A percentile compares a stretch with the other conserved stretches of the same genome.
These are phyloP conservation scores for Penicillium desertorum DNA, from an alignment of 495 filamentous ascomycete genomes.

Conservation along the genomic window DNA sequence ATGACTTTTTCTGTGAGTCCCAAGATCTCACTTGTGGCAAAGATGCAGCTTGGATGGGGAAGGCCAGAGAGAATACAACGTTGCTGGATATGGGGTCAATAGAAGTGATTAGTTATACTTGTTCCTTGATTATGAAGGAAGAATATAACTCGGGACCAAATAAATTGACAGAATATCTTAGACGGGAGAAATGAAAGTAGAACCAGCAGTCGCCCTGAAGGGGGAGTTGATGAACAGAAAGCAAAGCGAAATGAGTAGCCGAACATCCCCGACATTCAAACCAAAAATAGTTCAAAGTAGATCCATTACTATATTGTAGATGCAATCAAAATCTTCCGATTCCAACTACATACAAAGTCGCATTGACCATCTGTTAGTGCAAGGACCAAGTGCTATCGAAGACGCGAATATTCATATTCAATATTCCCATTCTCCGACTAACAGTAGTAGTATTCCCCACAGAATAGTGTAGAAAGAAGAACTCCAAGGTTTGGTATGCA, in stretches of 20 bases:
- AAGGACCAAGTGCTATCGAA: slow-evolving; percentile 5
- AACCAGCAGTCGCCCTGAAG: not conserved
- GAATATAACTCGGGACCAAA: not conserved
- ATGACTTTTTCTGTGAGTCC: not conserved
- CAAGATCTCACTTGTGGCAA: not conserved
- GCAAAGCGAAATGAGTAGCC: not conserved
- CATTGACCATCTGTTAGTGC: not conserved
- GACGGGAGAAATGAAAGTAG: not conserved
- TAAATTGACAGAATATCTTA: not conserved
- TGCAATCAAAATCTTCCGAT: not conserved
- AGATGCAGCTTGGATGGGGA: not conserved
- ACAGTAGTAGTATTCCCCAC: not conserved
- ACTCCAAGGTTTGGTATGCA: not conserved
- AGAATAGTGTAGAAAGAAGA: not conserved
- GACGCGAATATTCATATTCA: slow-evolving; percentile 1
- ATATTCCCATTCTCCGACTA: not conserved
- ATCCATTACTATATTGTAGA: not conserved
- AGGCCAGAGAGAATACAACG: not conserved
- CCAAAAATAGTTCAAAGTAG: not conserved
- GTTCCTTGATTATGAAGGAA: not conserved
- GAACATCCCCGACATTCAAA: not conserved
- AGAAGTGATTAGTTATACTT: not conserved
- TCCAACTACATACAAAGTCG: not conserved
- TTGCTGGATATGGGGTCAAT: not conserved
- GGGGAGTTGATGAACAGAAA: not conserved